A percentile compares a stretch with the other conserved stretches of the same genome.
phyloP scores from a whole-genome alignment of 163 green algal genomes.

The Prototheca wickerhamii region DNA sequence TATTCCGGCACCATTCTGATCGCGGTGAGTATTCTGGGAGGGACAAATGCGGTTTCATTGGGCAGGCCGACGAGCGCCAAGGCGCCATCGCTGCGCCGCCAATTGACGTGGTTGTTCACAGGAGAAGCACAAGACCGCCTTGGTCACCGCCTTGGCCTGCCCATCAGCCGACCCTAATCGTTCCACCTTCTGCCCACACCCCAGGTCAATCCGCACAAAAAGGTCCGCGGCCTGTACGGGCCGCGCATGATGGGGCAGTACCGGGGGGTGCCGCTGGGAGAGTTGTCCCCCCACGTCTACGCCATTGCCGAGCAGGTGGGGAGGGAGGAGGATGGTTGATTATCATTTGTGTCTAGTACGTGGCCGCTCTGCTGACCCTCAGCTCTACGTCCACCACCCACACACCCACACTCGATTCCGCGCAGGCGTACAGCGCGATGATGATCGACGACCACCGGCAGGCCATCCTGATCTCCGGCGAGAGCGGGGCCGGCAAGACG shows the following conservation, averaged over 20 bases:
- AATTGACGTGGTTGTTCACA: no score
- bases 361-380: not conserved
- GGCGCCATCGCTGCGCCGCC: no score
- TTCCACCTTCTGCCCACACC: constrained; percentile 13
- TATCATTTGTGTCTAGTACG: not conserved
- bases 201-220: constrained; percentile 82
- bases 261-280: constrained; percentile 60
- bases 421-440: constrained; percentile 50
- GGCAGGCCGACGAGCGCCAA: no score
- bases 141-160: no score
- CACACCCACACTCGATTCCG: not conserved
- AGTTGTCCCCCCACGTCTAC: constrained; percentile 93
- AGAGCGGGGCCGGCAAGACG: constrained; percentile 96
- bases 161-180: not conserved
- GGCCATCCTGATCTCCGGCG: constrained; percentile 91
- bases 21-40: constrained; percentile 69
- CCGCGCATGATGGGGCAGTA: constrained; percentile 97
- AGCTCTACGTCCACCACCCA: not conserved
- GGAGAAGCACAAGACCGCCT: no score
- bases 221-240: constrained; percentile 89
- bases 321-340: not conserved
- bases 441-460: constrained; percentile 90
- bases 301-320: constrained; percentile 83
- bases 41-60: no score
- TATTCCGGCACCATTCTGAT: constrained; percentile 98